Evolutionary conservation across 108 stramenopile genomes (phyloP).

Genomic region (Discostella stelligeroides): DNA sequence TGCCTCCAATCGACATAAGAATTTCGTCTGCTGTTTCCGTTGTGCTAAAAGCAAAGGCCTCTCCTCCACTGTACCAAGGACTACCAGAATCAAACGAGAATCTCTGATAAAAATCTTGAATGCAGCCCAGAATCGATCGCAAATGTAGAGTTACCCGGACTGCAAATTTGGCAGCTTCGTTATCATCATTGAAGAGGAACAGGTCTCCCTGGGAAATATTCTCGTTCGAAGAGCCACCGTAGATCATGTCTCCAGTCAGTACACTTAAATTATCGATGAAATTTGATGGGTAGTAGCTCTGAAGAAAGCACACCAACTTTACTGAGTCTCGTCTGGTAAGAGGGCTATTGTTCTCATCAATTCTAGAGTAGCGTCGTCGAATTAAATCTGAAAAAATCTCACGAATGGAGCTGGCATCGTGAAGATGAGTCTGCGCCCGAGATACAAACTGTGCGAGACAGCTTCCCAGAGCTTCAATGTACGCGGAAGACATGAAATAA

Average conservation of each 20-base stretch:
- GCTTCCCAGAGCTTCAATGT: conserved; percentile 23
- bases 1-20: conserved; percentile 58
- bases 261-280: conserved; percentile 40
- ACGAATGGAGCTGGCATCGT: conserved; percentile 13
- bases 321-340: neutral
- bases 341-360: conserved; percentile 1
- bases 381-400: conserved; percentile 36
- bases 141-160: conserved; percentile 62
- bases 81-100: conserved; percentile 20
- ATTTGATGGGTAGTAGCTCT: conserved; percentile 41
- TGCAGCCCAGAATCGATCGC: conserved; percentile 58
- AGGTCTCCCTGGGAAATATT: conserved; percentile 1
- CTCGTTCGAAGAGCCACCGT: neutral
- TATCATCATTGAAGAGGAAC: conserved; percentile 41
- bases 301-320: conserved; percentile 21
- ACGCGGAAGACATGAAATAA: conserved; percentile 36
- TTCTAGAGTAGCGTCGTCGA: conserved; percentile 19
- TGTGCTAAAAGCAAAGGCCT: conserved; percentile 29
- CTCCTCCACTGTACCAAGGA: conserved; percentile 27
- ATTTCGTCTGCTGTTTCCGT: conserved; percentile 67
- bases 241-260: neutral
- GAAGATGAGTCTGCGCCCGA: conserved; percentile 14
- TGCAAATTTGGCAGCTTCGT: conserved; percentile 58
- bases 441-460: conserved; percentile 28
- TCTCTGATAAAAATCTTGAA: conserved; percentile 41